Percentiles rank a stretch among this genome's conserved stretches.
These are phyloP conservation scores for Ceratobasidium sp. DNA, from an alignment of 1,284 basidiomycete species.

Conservation along the genomic window DNA sequence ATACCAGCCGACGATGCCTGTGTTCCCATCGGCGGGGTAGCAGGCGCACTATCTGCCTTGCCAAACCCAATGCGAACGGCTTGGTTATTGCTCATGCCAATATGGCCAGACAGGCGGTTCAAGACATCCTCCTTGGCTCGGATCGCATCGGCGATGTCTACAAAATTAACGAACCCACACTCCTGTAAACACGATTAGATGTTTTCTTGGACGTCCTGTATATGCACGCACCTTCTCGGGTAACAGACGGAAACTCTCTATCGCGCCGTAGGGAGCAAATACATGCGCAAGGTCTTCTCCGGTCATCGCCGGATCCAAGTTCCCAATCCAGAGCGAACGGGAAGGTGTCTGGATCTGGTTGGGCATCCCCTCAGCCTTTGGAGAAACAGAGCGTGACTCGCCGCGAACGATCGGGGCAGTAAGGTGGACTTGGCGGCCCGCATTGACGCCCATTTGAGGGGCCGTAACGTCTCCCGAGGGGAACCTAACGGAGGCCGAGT, in stretches of 20 bases:
- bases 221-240: constrained; percentile 85
- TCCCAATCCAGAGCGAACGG: constrained; percentile 96
- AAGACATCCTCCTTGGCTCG: constrained; percentile 96
- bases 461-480: constrained; percentile 62
- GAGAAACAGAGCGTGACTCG: constrained; percentile 70
- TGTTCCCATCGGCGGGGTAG: constrained; percentile 67
- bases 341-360: constrained; percentile 88
- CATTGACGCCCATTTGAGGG: constrained; percentile 10
- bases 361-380: constrained; percentile 72
- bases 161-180: constrained; percentile 99
- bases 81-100: constrained; percentile 91
- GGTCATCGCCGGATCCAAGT: constrained; percentile 91
- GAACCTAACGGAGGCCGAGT: constrained; percentile 66
- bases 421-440: constrained; percentile 42
- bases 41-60: constrained; percentile 93
- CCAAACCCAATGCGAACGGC: constrained; percentile 97
- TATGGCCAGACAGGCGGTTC: constrained; percentile 92
- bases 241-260: constrained; percentile 91
- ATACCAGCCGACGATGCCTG: constrained; percentile 40
- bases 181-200: constrained; percentile 64
- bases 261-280: constrained; percentile 95
- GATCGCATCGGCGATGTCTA: constrained; percentile 92
- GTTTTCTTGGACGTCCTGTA: not conserved
- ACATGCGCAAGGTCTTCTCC: constrained; percentile 94
- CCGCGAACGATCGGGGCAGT: constrained; percentile 40